Base-by-base conservation (phyloP, 768 basidiomycete genomes). In the Naematelia aurantialba region DNA sequence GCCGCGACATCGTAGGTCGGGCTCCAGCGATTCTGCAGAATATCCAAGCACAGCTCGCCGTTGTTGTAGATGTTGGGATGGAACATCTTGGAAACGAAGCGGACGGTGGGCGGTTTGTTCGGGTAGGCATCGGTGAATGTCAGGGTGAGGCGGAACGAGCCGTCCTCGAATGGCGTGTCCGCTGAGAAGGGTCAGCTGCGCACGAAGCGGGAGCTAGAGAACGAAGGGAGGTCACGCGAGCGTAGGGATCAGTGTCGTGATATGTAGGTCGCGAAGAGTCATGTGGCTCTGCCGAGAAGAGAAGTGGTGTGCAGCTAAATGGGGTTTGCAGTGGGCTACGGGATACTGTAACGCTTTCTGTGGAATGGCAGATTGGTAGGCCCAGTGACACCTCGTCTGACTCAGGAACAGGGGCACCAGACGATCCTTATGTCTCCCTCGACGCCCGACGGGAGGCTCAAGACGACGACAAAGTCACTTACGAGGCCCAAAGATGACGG, bases 1-100 rank as follows among this genome's bases (percentile, higher is more conserved):
- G 96, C 96, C 19, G 93, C 91, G 55, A 99, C 96, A 73, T 99
- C 96, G 78, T 99, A 99, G 1, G 96, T 98, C 4, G 96, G 96
- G 24, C 88, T 90, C 96, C 96, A 99, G 22, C 96, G 83, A 75
- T 99, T 99, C 81, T 99, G 96, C 31, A 99, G 83, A 72, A 98
- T 99, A 78, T 98, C 96, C 52, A 99, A 83, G 75, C 96, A 99
- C 52, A 99, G 87, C 76, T 98, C 94, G 62, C 96, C 96, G 69
- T 96, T 97, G 46, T 89, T 89, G 78, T 98, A 99, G 10, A 99
- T 93, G 79, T 98, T 99, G 0, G 96, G 96, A 76, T 99, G 94
- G 80, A 99, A 98, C 94, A 98, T 98, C 63, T 78, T 78, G 34
- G 89, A 92, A 29, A 98, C 84, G 82, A 99, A 99, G 73, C 92